Evolutionary conservation across 805 yeast species (phyloP).

Genomic region (Yamadazyma tumulicola): DNA sequence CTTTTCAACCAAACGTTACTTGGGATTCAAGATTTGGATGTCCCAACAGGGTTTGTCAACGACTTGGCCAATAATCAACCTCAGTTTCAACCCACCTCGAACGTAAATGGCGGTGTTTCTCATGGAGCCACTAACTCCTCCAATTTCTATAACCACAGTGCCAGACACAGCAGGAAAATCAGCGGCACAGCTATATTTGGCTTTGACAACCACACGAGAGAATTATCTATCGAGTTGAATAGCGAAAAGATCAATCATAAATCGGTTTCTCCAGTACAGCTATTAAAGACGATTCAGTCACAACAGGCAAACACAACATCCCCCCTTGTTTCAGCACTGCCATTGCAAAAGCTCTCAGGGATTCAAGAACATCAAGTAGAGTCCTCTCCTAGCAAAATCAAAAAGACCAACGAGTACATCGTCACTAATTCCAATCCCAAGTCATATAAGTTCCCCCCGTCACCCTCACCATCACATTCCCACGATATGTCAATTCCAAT

Average conservation of each 20-base stretch:
- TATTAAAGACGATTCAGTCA: slow-evolving; percentile 9
- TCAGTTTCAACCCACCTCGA: not conserved
- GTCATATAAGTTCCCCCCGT: slow-evolving; percentile 57
- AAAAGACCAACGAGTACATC: slow-evolving; percentile 35
- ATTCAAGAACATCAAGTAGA: slow-evolving; percentile 4
- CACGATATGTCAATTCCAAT: not conserved
- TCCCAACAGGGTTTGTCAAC: slow-evolving; percentile 44
- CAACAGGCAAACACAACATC: no score
- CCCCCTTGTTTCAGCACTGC: no score
- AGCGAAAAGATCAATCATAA: slow-evolving; percentile 18
- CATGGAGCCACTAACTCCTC: slow-evolving; percentile 13
- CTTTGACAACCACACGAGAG: slow-evolving; percentile 59
- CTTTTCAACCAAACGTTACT: slow-evolving; percentile 54
- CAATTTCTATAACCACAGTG: slow-evolving; percentile 12
- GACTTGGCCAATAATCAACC: slow-evolving; percentile 15
- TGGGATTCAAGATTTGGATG: slow-evolving; percentile 59
- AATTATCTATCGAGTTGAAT: slow-evolving; percentile 52
- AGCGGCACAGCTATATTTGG: slow-evolving; percentile 86
- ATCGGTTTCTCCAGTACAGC: slow-evolving; percentile 35
- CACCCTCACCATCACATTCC: slow-evolving; percentile 24
- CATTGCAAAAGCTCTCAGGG: slow-evolving; percentile 10
- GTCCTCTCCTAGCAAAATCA: slow-evolving; percentile 12
- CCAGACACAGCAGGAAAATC: slow-evolving; percentile 53
- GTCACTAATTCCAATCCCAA: slow-evolving; percentile 45
- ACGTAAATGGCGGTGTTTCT: not conserved